Evolutionary conservation across 148 eudicot species (phyloP).

Genomic region (Persicaria maculosa): DNA sequence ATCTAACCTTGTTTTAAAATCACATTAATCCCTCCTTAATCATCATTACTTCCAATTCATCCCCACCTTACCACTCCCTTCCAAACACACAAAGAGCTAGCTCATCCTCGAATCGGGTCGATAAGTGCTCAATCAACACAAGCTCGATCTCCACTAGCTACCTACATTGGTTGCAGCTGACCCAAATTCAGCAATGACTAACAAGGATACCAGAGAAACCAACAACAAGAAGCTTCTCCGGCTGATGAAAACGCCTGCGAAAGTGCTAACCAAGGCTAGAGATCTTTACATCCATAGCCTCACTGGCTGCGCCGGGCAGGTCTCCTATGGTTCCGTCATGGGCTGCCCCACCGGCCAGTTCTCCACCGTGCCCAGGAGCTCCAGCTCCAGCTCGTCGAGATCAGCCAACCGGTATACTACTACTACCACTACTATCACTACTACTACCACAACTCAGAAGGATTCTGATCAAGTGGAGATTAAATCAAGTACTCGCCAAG

Average conservation of each 20-base stretch:
- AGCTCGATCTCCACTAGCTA: background rate
- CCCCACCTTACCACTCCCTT: background rate
- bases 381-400: slow-evolving; percentile 6
- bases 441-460: background rate
- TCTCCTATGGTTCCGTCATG: slow-evolving; percentile 19
- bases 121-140: background rate
- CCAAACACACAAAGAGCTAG: background rate
- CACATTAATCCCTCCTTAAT: background rate
- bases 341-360: slow-evolving; percentile 28
- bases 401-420: background rate
- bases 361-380: slow-evolving; percentile 7
- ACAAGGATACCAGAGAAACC: slow-evolving; percentile 14
- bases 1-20: background rate
- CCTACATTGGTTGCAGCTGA: background rate
- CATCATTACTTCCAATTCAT: slow-evolving; percentile 9
- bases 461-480: background rate
- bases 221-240: slow-evolving; percentile 12
- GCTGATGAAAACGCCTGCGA: slow-evolving; percentile 23
- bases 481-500: background rate
- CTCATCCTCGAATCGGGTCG: no score
- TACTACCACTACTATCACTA: background rate
- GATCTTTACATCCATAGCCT: slow-evolving; percentile 34
- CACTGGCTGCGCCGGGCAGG: slow-evolving; percentile 20
- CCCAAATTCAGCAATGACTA: slow-evolving; percentile 2
- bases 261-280: slow-evolving; percentile 25